These are phyloP conservation scores for Angomonas deanei DNA, from an alignment of 208 protist species.

Conservation along the genomic window DNA sequence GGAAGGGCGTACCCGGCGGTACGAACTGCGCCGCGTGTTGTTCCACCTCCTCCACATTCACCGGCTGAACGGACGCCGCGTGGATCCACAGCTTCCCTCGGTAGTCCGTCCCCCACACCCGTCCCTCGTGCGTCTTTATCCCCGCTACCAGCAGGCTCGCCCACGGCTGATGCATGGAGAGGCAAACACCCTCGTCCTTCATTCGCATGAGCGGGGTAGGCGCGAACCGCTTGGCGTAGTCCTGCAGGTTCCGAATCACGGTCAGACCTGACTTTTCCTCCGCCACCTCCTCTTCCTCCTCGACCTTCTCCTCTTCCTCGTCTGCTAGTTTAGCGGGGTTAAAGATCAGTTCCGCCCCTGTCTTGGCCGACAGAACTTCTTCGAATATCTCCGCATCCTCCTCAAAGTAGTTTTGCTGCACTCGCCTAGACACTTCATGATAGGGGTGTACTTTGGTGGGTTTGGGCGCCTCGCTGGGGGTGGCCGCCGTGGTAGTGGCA, in stretches of 20 bases:
- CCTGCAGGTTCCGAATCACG: neutral
- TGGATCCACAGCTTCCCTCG: constrained; percentile 92
- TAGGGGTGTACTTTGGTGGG: neutral
- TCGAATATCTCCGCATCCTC: constrained; percentile 65
- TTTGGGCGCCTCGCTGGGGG: neutral
- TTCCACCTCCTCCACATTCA: constrained; percentile 70
- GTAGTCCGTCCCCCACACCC: constrained; percentile 77
- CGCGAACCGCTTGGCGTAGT: constrained; percentile 20
- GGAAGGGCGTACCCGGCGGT: constrained; percentile 43
- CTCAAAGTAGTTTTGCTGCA: constrained; percentile 85
- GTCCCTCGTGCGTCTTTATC: constrained; percentile 90
- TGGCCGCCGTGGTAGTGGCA: constrained; percentile 3
- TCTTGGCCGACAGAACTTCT: constrained; percentile 20
- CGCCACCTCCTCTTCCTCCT: constrained; percentile 1
- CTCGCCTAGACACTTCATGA: constrained; percentile 66
- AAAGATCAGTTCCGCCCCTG: constrained; percentile 21
- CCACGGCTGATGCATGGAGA: constrained; percentile 94
- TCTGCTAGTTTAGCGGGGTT: constrained; percentile 18
- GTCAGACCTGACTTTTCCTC: neutral
- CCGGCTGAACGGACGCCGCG: constrained; percentile 53
- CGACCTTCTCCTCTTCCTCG: constrained; percentile 3
- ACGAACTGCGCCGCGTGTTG: constrained; percentile 64
- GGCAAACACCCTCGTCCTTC: constrained; percentile 77
- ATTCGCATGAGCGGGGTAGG: constrained; percentile 52
- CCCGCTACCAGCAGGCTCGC: constrained; percentile 85